Conservation (phyloP, 2,329 filamentous ascomycete genomes). For the Cladosporium sp. region DNA sequence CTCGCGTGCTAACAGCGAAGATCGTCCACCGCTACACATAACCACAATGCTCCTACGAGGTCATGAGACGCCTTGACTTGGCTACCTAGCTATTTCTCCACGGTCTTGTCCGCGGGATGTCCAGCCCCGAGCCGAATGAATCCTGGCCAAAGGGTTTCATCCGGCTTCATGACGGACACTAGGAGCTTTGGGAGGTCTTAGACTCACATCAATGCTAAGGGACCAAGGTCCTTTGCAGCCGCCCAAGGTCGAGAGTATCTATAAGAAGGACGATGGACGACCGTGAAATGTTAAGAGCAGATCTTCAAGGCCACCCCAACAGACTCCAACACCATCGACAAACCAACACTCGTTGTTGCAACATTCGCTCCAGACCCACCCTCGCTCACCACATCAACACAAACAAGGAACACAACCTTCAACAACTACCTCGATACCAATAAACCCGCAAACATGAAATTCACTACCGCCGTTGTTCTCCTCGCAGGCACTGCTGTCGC, state of each 20-base stretch:
- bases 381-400: background rate
- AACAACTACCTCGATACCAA: background rate
- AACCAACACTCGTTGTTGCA: constrained; percentile 6
- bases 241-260: background rate
- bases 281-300: background rate
- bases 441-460: constrained; percentile 18
- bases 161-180: constrained; percentile 8
- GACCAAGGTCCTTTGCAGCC: background rate
- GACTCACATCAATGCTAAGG: constrained; percentile 2
- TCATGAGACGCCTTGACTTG: background rate
- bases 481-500: constrained; percentile 18
- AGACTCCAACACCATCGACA: background rate
- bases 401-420: background rate
- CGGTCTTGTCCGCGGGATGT: background rate
- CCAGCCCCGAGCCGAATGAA: background rate
- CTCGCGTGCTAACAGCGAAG: constrained; percentile 5
- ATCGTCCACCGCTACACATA: background rate
- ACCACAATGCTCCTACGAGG: background rate
- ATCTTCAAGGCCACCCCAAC: background rate
- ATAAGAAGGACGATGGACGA: background rate
- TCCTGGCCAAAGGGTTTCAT: constrained; percentile 4
- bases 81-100: background rate
- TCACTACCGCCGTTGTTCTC: constrained; percentile 14
- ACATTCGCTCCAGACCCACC: constrained; percentile 14
- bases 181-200: background rate